Conservation (phyloP, 1,284 basidiomycete genomes). For the Moniliophthora roreri region DNA sequence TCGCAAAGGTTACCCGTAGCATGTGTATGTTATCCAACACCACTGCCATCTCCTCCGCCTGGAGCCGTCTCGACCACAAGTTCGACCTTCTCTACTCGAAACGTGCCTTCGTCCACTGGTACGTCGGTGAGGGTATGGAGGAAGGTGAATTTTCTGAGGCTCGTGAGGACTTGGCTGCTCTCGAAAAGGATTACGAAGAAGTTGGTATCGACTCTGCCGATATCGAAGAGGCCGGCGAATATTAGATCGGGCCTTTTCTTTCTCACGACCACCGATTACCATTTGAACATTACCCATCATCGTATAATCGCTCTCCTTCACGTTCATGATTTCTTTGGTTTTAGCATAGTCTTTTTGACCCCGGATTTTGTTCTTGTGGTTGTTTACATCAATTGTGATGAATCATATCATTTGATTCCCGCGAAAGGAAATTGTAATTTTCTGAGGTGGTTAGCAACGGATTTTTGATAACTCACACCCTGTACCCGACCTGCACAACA, state of each 20-base stretch:
- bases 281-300: slow-evolving; percentile 22
- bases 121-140: slow-evolving; percentile 98
- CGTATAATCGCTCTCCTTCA: slow-evolving; percentile 27
- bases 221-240: slow-evolving; percentile 77
- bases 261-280: slow-evolving; percentile 16
- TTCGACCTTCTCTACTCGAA: slow-evolving; percentile 94
- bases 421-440: slow-evolving; percentile 1
- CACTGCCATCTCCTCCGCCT: slow-evolving; percentile 85
- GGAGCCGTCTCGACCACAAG: slow-evolving; percentile 92
- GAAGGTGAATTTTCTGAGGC: slow-evolving; percentile 97
- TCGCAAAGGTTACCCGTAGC: slow-evolving; percentile 84
- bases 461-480: background rate
- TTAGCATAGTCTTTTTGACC: slow-evolving; percentile 5
- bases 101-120: slow-evolving; percentile 93
- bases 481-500: background rate
- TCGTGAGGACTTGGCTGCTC: slow-evolving; percentile 93
- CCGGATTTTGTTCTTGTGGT: background rate
- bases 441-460: background rate
- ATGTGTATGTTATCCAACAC: slow-evolving; percentile 92
- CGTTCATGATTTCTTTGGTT: slow-evolving; percentile 8
- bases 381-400: background rate
- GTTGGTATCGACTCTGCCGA: slow-evolving; percentile 92
- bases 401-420: background rate
- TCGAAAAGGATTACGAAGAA: slow-evolving; percentile 97
- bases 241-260: slow-evolving; percentile 40